Evolutionary conservation across 306 rosid genomes (phyloP), one percentile per base, ranked within the genome.

Genomic region (Calophaca sinica): DNA sequence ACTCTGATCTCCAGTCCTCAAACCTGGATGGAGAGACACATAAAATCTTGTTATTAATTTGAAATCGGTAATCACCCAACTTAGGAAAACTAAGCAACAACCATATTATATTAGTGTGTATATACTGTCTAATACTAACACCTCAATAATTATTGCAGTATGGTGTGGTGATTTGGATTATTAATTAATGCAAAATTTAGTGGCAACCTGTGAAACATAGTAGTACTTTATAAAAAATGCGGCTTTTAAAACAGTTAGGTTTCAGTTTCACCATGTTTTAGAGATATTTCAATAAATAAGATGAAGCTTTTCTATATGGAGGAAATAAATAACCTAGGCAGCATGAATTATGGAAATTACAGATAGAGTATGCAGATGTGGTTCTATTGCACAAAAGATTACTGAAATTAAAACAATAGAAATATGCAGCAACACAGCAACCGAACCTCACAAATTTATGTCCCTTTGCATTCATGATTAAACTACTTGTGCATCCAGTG

Each of bases 381-480:
- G 11, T 67, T 9, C 29, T 1, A 36, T 20, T 69, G 53, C 15
- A 13, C n/a, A 31, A 28, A 35, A 69, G 52, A 75, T 38, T n/a
- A 33, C 13, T 5, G 20, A 45, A 72, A 32, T 49, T 28, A 36
- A 39, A 60, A 45, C 61, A 46, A 36, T 2, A 74, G 45, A 75
- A 49, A 81, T 50, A 46, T 58, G 38, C 42, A 51, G 53, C 15
- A 75, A 9, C 3, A 3, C 42, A 57, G 72, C 42, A 60, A 78
- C 83, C 88, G 38, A 33, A 93, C 96, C 96, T 90, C 45, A 87
- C 87, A 87, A 88, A 75, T 78, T 67, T 87, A 13, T 6, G 66
- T 65, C 58, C 80, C 73, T 14, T 76, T n/a, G 77, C 28, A 45
- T 81, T 81, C 96, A 93, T 89, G 79, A 50, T 69, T 63, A 62